Conservation (phyloP, 1,284 basidiomycete species). For the Cerrena zonata region DNA sequence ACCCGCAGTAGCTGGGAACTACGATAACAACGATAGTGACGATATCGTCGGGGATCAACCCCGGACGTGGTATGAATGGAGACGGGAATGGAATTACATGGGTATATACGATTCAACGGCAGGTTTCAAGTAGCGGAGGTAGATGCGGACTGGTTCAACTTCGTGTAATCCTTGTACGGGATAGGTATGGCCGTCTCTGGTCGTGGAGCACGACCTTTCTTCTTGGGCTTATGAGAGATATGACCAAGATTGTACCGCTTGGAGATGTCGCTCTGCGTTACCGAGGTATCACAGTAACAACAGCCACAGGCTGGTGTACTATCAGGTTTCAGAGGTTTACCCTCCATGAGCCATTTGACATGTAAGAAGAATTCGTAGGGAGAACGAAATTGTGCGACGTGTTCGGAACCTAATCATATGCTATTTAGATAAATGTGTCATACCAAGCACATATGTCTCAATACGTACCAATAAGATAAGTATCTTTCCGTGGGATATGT, state of each 20-base stretch:
- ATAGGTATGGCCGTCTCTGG: background rate
- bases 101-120: background rate
- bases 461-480: constrained; percentile 22
- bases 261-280: constrained; percentile 19
- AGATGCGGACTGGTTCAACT: background rate
- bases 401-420: constrained; percentile 16
- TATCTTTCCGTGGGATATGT: constrained; percentile 19
- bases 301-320: constrained; percentile 20
- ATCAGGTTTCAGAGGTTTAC: constrained; percentile 17
- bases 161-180: constrained; percentile 6
- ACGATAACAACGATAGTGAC: too few species aligned
- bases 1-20: background rate
- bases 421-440: too few species aligned
- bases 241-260: background rate
- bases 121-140: background rate
- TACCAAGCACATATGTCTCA: too few species aligned
- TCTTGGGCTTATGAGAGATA: background rate
- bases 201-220: background rate
- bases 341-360: constrained; percentile 25
- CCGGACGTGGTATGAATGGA: too few species aligned
- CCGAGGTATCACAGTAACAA: constrained; percentile 18
- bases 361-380: constrained; percentile 27
- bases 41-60: too few species aligned
- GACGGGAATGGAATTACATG: too few species aligned
- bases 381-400: constrained; percentile 21